Evolutionary conservation across 805 yeast genomes (phyloP), one percentile per base, ranked within the genome.

Genomic region (Ogataea nitratoaversa): DNA sequence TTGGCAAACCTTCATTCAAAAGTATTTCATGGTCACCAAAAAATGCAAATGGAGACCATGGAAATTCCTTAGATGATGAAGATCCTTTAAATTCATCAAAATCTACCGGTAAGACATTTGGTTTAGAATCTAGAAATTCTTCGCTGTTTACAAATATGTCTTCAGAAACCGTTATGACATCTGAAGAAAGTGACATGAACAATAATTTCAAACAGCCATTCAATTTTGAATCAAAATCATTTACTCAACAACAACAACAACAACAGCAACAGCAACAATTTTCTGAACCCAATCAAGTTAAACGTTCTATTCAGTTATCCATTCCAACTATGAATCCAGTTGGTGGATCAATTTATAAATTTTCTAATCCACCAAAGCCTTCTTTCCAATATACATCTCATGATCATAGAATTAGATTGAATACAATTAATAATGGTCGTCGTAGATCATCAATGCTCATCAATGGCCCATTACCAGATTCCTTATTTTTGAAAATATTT

Each of bases 401-500:
- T 46, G 74, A 70, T 35, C 75, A 74, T 46, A 65, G 87, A 53
- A 53, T 75, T 36, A 63, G 79, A 44, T 55, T 79, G 22, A 69
- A 72, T 5, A 63, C 59, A 27, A 51, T 77, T 17, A 62, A 68
- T 28, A 69, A 71, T 14, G 63, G 63, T 2, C 53, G 64, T 4
- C 60, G 86, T 40, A 63, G 80, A 39, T 77, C 86, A 0, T 79
- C 86, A 0, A 65, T 78, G 3, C 58, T 82, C 35, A 69, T 72
- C 18, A 68, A 72, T 34, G 79, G 83, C 4, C 76, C 79, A 1
- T 60, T 84, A 24, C 81, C 88, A 0, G 90, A 83, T 56, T 63
- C 74, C 16, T 55, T 82, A 5, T 61, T 82, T 30, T 55, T 81
- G 20, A 63, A 64, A 42, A 71, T 80, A 1, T 81, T 84, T 47